A percentile compares a stretch with the other conserved stretches of the same genome.
Evolutionary conservation across 306 rosid genomes (phyloP).

Genomic region (Hylodesmum podocarpum): DNA sequence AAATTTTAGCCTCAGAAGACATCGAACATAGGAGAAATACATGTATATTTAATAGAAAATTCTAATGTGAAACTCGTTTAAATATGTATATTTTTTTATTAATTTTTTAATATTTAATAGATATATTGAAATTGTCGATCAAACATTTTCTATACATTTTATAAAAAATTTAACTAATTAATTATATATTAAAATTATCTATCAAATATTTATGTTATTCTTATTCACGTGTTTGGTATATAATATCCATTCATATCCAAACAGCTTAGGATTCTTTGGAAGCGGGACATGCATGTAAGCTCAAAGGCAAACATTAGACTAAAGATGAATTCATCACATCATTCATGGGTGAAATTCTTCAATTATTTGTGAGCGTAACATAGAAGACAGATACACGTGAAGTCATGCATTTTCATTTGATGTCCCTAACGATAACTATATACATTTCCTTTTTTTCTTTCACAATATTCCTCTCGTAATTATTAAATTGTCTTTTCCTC

Average conservation of each 20-base stretch:
- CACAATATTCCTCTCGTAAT: background rate
- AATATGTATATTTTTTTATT: no score
- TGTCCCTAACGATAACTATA: background rate
- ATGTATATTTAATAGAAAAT: no score
- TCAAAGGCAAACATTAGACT: background rate
- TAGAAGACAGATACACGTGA: background rate
- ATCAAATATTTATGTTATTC: no score
- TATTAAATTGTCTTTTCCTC: background rate
- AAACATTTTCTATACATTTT: no score
- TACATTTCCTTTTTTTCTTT: background rate
- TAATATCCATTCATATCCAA: background rate
- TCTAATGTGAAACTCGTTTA: no score
- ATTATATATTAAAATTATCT: no score
- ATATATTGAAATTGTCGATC: no score
- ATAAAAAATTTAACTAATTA: no score
- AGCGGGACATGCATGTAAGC: constrained; percentile 19
- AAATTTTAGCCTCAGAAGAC: background rate
- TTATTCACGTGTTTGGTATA: no score
- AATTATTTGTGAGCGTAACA: background rate
- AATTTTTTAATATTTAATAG: no score
- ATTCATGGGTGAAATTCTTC: constrained; percentile 12
- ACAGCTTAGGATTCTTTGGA: constrained; percentile 15
- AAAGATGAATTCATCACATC: constrained; percentile 11
- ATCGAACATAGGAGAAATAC: background rate
- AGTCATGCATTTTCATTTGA: background rate